These are phyloP conservation scores for Fusarium chaquense DNA, from an alignment of 2,329 filamentous ascomycete genomes.

Conservation along the genomic window DNA sequence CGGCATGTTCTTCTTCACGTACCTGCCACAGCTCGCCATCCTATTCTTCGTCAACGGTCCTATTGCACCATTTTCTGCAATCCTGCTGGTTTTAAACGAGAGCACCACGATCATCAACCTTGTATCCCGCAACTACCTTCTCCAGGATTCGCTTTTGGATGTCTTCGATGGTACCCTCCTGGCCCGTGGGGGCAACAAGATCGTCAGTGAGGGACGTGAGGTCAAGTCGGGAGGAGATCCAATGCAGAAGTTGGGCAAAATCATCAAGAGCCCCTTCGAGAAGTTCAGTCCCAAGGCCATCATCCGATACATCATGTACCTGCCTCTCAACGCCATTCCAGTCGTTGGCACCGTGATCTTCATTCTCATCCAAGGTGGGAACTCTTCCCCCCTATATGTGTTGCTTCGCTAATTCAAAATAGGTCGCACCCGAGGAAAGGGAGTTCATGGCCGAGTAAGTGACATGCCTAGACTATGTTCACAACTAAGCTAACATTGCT, in stretches of 20 bases:
- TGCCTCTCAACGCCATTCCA: constrained; percentile 93
- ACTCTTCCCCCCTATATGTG: neutral
- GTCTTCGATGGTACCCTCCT: constrained; percentile 84
- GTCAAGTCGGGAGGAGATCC: constrained; percentile 72
- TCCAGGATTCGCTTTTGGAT: constrained; percentile 86
- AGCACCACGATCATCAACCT: constrained; percentile 69
- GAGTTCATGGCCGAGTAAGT: constrained; percentile 67
- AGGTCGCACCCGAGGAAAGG: constrained; percentile 62
- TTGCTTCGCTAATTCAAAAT: constrained; percentile 3
- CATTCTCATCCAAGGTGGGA: constrained; percentile 76
- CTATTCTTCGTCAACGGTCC: constrained; percentile 88
- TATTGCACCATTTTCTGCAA: constrained; percentile 78
- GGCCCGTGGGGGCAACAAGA: constrained; percentile 61
- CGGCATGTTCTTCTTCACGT: constrained; percentile 89
- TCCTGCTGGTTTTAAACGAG: constrained; percentile 74
- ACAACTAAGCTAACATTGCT: constrained; percentile 10
- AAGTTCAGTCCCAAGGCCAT: constrained; percentile 72
- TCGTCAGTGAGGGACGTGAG: constrained; percentile 82
- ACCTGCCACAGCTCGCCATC: constrained; percentile 84
- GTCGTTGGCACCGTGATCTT: constrained; percentile 87
- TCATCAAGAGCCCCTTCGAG: constrained; percentile 68
- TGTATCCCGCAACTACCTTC: constrained; percentile 75
- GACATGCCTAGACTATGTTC: neutral
- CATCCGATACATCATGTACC: constrained; percentile 83
- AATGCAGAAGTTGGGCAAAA: constrained; percentile 67